A percentile compares a stretch with the other conserved stretches of the same genome.
These are phyloP conservation scores for Torrubiella hemipterigena DNA, from an alignment of 2,329 filamentous ascomycete species.

Conservation along the genomic window DNA sequence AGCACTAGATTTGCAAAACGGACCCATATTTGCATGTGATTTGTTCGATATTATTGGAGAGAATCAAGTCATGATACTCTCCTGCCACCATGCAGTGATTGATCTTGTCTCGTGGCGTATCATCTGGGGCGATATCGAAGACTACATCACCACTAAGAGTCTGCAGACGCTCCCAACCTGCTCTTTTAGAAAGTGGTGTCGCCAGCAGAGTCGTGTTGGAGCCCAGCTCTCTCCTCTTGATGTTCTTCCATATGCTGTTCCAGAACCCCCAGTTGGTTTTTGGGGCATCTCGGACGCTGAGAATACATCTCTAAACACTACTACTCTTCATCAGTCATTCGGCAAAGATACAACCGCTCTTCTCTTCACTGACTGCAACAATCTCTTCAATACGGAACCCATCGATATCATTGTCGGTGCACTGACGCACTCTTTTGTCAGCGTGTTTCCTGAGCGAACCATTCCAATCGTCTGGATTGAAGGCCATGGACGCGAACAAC, in stretches of 20 bases:
- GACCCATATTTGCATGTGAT: slow-evolving; percentile 9
- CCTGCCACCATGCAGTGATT: slow-evolving; percentile 25
- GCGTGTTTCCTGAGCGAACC: slow-evolving; percentile 15
- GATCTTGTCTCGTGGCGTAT: slow-evolving; percentile 35
- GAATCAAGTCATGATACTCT: slow-evolving; percentile 20
- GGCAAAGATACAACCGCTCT: slow-evolving; percentile 7
- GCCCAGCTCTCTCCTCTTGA: not conserved
- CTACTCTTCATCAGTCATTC: no score
- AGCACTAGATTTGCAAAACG: slow-evolving; percentile 2
- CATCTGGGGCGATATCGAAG: slow-evolving; percentile 29
- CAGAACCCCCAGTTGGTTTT: no score
- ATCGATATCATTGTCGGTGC: slow-evolving; percentile 22
- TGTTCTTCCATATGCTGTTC: not conserved
- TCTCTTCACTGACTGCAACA: slow-evolving; percentile 11
- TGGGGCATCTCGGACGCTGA: no score
- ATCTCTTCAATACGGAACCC: slow-evolving; percentile 17
- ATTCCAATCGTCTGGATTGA: slow-evolving; percentile 19
- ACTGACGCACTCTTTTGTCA: slow-evolving; percentile 14
- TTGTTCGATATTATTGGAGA: slow-evolving; percentile 8
- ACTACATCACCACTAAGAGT: slow-evolving; percentile 15
- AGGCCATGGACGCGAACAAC: slow-evolving; percentile 22
- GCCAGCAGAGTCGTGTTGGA: not conserved
- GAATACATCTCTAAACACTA: no score
- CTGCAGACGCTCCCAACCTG: slow-evolving; percentile 8
- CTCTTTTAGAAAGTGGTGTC: slow-evolving; percentile 26